A percentile compares a stretch with the other conserved stretches of the same genome.
phyloP scores from a whole-genome alignment of 2,329 filamentous ascomycete genomes.

The Pseudogymnoascus sp. region DNA sequence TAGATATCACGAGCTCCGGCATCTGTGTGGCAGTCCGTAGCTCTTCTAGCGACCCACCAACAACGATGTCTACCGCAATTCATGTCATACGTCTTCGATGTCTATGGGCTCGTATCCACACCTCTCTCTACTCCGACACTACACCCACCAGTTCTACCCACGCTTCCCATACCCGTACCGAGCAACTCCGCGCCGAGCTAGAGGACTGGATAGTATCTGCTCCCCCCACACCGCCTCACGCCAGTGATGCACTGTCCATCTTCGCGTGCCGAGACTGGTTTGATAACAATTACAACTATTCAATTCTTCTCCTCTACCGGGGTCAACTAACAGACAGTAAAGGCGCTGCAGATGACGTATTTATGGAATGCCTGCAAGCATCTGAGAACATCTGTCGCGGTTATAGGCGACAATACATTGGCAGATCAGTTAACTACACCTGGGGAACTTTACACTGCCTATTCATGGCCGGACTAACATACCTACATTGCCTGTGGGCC shows the following conservation, averaged over 20 bases:
- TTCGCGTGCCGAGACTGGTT: conserved; percentile 34
- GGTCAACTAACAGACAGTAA: background rate
- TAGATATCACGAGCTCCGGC: background rate
- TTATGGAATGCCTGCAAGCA: background rate
- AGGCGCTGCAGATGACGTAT: background rate
- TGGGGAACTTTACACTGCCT: conserved; percentile 21
- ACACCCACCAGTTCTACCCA: no score
- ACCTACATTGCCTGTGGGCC: conserved; percentile 30
- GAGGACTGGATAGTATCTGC: no score
- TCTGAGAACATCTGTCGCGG: conserved; percentile 9
- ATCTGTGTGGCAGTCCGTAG: background rate
- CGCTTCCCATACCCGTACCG: no score
- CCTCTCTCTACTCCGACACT: no score
- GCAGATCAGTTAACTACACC: conserved; percentile 16
- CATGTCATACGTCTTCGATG: conserved; percentile 16
- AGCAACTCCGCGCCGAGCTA: no score
- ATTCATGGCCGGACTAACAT: conserved; percentile 24
- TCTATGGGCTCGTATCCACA: background rate
- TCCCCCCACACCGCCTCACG: no score
- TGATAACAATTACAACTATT: conserved; percentile 32
- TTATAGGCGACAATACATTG: conserved; percentile 15
- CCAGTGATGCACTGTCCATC: conserved; percentile 18
- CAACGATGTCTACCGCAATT: conserved; percentile 17
- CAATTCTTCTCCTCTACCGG: conserved; percentile 33
- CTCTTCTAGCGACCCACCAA: conserved; percentile 22